Evolutionary conservation across 768 basidiomycete genomes (phyloP).

Genomic region (Amanita thiersii): DNA sequence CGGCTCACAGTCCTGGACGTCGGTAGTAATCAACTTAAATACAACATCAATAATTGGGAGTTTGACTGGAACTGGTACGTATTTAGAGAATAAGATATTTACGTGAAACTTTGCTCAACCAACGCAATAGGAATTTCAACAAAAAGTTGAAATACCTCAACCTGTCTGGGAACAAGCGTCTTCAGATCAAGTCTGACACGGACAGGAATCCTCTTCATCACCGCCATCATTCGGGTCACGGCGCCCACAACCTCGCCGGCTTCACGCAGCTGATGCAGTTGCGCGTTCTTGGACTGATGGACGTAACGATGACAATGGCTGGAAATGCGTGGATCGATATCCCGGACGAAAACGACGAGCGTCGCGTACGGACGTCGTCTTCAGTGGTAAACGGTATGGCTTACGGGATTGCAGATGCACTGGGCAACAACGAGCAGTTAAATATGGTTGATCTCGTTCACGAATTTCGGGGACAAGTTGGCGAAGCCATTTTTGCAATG

Average conservation of each 20-base stretch:
- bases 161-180: conserved; percentile 91
- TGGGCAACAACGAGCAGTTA: conserved; percentile 72
- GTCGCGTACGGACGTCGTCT: conserved; percentile 85
- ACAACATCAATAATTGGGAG: conserved; percentile 97
- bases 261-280: conserved; percentile 84
- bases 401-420: conserved; percentile 92
- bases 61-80: conserved; percentile 99
- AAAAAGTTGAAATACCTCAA: conserved; percentile 90
- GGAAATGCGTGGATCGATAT: conserved; percentile 46
- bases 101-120: conserved; percentile 1
- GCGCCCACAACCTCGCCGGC: conserved; percentile 50
- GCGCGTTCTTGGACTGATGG: conserved; percentile 94
- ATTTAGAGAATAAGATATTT: not conserved
- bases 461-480: conserved; percentile 66
- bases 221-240: conserved; percentile 19
- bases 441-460: conserved; percentile 92
- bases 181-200: conserved; percentile 84
- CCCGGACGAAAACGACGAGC: conserved; percentile 79
- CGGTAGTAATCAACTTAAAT: conserved; percentile 89
- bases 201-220: conserved; percentile 20
- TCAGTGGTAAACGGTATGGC: conserved; percentile 88
- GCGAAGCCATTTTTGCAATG: conserved; percentile 92
- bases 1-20: conserved; percentile 81
- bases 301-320: conserved; percentile 76
- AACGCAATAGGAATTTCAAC: conserved; percentile 93